Base-by-base conservation (phyloP, 176 grass and related monocot species). In the Rhynchospora pubera region DNA sequence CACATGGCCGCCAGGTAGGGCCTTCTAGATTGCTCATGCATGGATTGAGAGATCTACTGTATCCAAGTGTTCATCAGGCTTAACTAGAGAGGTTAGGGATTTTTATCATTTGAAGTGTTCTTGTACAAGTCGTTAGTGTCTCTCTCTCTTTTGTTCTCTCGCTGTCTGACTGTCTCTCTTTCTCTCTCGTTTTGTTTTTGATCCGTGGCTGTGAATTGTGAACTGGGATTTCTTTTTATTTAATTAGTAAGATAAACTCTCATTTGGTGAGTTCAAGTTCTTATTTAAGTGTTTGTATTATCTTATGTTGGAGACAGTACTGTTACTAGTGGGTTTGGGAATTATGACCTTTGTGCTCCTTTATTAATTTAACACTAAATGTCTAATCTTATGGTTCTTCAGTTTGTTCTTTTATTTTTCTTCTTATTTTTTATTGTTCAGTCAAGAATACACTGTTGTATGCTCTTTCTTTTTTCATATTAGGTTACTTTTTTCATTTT, bases 341-440 rank as follows among this genome's bases (percentile, higher is more conserved):
- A 82, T 82, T 82, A 82, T 82, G 19, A 65, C 79, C 79, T 66
- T 81, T 82, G 58, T 67, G 59, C 79, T 21, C 57, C 19, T n/a
- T 65, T 81, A 82, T 65, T 82, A 82, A 65, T 82, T 82, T 50
- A 65, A 82, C 79, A 82, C 79, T 67, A 82, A 34, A 82, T 65
- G 79, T 82, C 79, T 82, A 82, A 82, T 82, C 79, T 82, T 82
- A 82, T 82, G 79, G 79, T 82, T 82, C 79, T 82, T 82, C 61
- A 82, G 10, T 82, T 39, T 82, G 79, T 82, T 82, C 43, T 82
- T 82, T 66, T 82, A 66, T 82, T 82, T 82, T 34, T 82, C 46
- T 82, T 50, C 21, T 66, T 8, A 82, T 61, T 62, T 82, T 56
- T 82, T 82, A 52, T 62, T 82, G 23, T 43, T 19, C 34, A 61